These are phyloP conservation scores for Candida cerambycidarum DNA, from an alignment of 805 yeast species.

Conservation along the genomic window DNA sequence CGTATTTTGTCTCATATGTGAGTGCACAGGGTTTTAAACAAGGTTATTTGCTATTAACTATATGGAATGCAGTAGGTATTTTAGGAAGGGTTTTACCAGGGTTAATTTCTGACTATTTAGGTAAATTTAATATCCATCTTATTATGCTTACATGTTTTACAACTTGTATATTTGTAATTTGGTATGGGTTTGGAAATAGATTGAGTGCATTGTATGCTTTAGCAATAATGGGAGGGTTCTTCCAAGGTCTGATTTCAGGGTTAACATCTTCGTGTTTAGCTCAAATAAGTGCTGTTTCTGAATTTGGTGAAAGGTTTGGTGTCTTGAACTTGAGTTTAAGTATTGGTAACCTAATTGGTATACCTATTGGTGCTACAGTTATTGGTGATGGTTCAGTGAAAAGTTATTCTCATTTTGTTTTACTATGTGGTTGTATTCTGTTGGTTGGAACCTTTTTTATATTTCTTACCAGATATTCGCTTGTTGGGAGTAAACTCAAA, in stretches of 20 bases:
- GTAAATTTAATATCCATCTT: constrained; percentile 50
- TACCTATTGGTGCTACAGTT: constrained; percentile 30
- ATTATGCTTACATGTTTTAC: constrained; percentile 27
- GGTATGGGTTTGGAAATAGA: constrained; percentile 34
- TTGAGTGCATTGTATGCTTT: constrained; percentile 27
- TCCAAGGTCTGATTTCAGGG: constrained; percentile 34
- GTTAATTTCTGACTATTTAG: constrained; percentile 50
- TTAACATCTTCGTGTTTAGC: constrained; percentile 53
- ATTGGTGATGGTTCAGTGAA: constrained; percentile 24
- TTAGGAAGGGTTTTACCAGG: constrained; percentile 59
- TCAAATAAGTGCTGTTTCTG: constrained; percentile 47
- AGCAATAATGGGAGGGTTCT: constrained; percentile 34
- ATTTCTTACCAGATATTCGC: constrained; percentile 19
- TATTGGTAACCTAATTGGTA: constrained; percentile 28
- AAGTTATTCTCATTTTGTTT: constrained; percentile 31
- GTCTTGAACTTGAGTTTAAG: constrained; percentile 28
- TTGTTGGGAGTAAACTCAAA: constrained; percentile 22
- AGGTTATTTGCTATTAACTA: constrained; percentile 45
- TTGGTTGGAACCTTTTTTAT: constrained; percentile 30
- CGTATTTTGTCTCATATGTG: constrained; percentile 60
- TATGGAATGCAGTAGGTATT: constrained; percentile 46
- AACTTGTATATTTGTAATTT: constrained; percentile 26
- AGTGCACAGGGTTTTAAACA: constrained; percentile 47
- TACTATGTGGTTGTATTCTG: constrained; percentile 30
- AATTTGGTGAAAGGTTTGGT: constrained; percentile 38